Percentiles rank a stretch among this genome's conserved stretches.
Evolutionary conservation across 2,329 filamentous ascomycete species (phyloP).

Genomic region (Graphilbum fragrans): DNA sequence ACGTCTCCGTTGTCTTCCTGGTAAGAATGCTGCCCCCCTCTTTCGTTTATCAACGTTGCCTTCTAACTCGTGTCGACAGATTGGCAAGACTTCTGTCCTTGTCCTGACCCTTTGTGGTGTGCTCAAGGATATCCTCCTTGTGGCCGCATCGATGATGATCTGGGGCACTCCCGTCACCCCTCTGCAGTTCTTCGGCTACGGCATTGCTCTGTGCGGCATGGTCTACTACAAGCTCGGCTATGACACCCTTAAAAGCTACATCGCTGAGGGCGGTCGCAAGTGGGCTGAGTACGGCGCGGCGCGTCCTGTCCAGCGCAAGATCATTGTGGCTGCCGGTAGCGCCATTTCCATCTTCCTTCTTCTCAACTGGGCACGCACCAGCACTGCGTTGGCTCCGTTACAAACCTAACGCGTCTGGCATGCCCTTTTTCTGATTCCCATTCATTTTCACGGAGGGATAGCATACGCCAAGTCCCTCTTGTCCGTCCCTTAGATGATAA

Average conservation of each 20-base stretch:
- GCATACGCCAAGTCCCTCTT: no score
- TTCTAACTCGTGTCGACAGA: slow-evolving; percentile 32
- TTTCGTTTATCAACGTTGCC: neutral
- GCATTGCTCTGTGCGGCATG: slow-evolving; percentile 66
- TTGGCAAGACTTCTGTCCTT: slow-evolving; percentile 77
- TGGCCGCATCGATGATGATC: slow-evolving; percentile 67
- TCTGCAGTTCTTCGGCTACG: slow-evolving; percentile 76
- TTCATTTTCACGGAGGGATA: no score
- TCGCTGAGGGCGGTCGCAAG: slow-evolving; percentile 57
- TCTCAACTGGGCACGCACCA: slow-evolving; percentile 31
- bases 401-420: no score
- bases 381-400: neutral
- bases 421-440: no score
- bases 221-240: slow-evolving; percentile 78
- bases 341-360: slow-evolving; percentile 57
- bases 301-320: slow-evolving; percentile 66
- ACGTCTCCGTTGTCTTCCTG: slow-evolving; percentile 76
- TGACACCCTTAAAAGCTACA: slow-evolving; percentile 73
- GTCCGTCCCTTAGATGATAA: no score
- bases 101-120: slow-evolving; percentile 81
- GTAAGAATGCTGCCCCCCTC: slow-evolving; percentile 37
- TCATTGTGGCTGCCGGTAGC: slow-evolving; percentile 54
- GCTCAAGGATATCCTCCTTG: slow-evolving; percentile 77
- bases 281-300: slow-evolving; percentile 79
- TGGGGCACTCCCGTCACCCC: slow-evolving; percentile 64